Base-by-base conservation (phyloP, 139 green algal genomes). In the Penium margaritaceum region DNA sequence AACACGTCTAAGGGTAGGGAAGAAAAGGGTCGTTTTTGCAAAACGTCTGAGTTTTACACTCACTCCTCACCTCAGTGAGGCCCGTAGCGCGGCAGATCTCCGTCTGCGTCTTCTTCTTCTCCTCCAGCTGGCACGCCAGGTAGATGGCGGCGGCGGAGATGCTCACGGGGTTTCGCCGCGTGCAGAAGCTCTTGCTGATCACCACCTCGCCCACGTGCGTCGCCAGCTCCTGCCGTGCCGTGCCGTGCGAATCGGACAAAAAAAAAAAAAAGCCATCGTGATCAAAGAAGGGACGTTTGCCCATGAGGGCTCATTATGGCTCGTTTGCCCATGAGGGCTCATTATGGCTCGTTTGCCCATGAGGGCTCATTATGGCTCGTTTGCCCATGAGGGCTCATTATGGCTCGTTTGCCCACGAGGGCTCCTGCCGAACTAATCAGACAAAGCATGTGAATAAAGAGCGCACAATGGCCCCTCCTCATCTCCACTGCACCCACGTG, bases 21-120 rank as follows among this genome's bases (percentile, higher is more conserved):
- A n/a, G n/a, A n/a, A n/a, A n/a, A n/a, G n/a, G n/a, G n/a, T n/a
- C n/a, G n/a, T n/a, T n/a, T n/a, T n/a, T n/a, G n/a, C n/a, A n/a
- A n/a, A n/a, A n/a, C n/a, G n/a, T n/a, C n/a, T n/a, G n/a, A n/a
- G n/a, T n/a, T n/a, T n/a, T n/a, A n/a, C n/a, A n/a, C n/a, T n/a
- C n/a, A n/a, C n/a, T n/a, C n/a, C 33, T 0, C 46, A 76, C 68
- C 68, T 76, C 68, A 24, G 68, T 76, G 30, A 76, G 53, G 27
- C 68, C 68, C 7, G 68, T 76, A 3, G 68, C 68, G 17, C 70
- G 70, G 68, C 68, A 76, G 60, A 76, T 76, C 41, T 76, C 68
- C 0, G 68, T 67, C 51, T 76, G 68, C 21, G 68, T 76, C 47
- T 43, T 32, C 46, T 21, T 51, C 41, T 70, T 76, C 29, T 76